Percentiles rank a stretch among this genome's conserved stretches.
Conservation (phyloP, 257 asterid species). For the Solanum pennellii region DNA sequence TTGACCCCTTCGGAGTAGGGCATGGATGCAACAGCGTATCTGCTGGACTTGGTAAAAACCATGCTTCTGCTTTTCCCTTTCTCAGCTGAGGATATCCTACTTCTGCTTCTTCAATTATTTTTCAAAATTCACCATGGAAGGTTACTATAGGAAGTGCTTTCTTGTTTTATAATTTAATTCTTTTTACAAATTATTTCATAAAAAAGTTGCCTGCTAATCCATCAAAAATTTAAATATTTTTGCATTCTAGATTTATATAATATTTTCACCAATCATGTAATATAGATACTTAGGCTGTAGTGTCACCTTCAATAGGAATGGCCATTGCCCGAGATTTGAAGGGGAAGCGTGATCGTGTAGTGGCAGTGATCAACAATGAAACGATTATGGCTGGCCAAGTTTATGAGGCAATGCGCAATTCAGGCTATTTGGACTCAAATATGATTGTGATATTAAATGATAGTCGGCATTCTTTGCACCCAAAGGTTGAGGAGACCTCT, state of each 20-base stretch:
- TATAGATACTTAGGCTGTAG: neutral
- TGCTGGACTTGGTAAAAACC: slow-evolving; percentile 71
- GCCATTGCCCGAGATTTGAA: slow-evolving; percentile 88
- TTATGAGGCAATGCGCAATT: slow-evolving; percentile 94
- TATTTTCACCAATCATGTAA: neutral
- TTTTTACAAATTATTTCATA: neutral
- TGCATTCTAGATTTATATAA: neutral
- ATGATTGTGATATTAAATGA: slow-evolving; percentile 76
- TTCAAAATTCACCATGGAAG: neutral
- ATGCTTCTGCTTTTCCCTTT: slow-evolving; percentile 1
- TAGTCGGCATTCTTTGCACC: slow-evolving; percentile 57
- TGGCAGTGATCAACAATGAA: slow-evolving; percentile 83
- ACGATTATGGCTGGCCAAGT: slow-evolving; percentile 86
- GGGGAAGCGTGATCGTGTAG: slow-evolving; percentile 67
- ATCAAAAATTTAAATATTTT: neutral
- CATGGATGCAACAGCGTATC: slow-evolving; percentile 92
- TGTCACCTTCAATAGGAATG: slow-evolving; percentile 42
- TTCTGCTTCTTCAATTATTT: neutral
- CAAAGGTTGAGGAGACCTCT: slow-evolving; percentile 61
- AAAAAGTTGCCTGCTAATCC: neutral
- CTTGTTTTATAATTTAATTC: neutral
- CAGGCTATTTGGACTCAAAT: slow-evolving; percentile 83
- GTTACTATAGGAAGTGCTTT: neutral
- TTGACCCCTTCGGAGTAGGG: slow-evolving; percentile 65
- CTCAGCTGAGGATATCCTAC: neutral